phyloP scores from a whole-genome alignment of 225 moss, liverwort and hornwort species.

The Takakia lepidozioides region DNA sequence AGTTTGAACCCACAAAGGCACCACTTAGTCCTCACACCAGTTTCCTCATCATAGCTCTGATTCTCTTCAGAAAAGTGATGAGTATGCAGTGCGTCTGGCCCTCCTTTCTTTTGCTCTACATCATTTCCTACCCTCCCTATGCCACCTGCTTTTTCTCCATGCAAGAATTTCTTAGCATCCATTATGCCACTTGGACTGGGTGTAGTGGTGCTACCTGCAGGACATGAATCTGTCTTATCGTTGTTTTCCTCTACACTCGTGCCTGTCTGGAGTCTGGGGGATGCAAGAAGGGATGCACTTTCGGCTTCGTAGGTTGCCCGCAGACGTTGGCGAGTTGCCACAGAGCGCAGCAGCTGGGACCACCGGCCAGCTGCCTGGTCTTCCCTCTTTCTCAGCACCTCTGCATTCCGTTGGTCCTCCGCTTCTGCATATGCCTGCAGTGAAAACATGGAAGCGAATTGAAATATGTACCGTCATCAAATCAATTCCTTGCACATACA shows the following conservation, averaged over 20 bases:
- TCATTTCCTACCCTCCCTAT: neutral
- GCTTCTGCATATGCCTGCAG: conserved; percentile 38
- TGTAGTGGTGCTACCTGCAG: conserved; percentile 1
- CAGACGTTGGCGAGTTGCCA: conserved; percentile 51
- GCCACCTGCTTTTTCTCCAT: neutral
- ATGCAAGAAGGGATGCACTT: conserved; percentile 7
- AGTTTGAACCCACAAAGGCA: conserved; percentile 71
- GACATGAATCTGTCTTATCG: neutral
- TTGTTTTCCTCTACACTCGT: too few relatives aligned
- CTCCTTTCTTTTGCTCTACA: conserved; percentile 4
- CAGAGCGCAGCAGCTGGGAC: conserved; percentile 52
- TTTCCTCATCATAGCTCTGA: conserved; percentile 66
- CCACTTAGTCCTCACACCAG: conserved; percentile 59
- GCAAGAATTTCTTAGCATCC: too few relatives aligned
- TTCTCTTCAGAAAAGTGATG: conserved; percentile 53
- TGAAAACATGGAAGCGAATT: too few relatives aligned
- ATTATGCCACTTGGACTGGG: neutral
- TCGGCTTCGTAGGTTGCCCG: conserved; percentile 48
- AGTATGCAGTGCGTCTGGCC: conserved; percentile 40
- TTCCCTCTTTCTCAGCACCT: conserved; percentile 43
- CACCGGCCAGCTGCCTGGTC: conserved; percentile 48
- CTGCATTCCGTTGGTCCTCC: conserved; percentile 32
- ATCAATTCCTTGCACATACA: neutral
- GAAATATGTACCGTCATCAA: too few relatives aligned
- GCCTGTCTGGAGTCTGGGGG: conserved; percentile 9